Base-by-base conservation (phyloP, 768 basidiomycete species). In the Pulveroboletus sp. region DNA sequence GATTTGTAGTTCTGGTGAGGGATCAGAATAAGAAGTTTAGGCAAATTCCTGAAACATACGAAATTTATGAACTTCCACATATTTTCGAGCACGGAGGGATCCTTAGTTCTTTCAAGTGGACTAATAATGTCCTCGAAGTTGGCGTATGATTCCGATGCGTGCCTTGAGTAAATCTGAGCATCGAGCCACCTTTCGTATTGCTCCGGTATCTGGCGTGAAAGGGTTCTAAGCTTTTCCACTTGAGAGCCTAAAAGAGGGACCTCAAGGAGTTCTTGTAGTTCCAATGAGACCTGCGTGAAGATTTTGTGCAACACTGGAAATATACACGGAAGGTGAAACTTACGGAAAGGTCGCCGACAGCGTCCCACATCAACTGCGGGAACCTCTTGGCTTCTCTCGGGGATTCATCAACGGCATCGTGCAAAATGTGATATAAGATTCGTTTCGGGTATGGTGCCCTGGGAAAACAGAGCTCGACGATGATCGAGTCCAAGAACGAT, bases 401-500 rank as follows among this genome's bases (percentile, higher is more conserved):
- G 4, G 83, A 76, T 66, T 90, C 89, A 10, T 83, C 78, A 11
- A 86, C 72, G 9, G 85, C 82, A 38, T 91, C 87, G 45, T 76
- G 78, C 26, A 93, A 73, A 26, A 88, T 76, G 49, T 80, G 75
- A 57, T 80, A 81, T 24, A 93, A 63, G 38, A 90, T 72, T 44
- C 76, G 73, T 61, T 78, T 80, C 5, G 87, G 84, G 66, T 86
- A 87, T 0, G 74, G 72, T 3, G 82, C 82, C 41, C 73, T 70
- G 6, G 90, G 89, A 55, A 92, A 83, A 59, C 84, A 87, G 6
- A 93, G 68, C 62, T 93, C 90, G 51, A 92, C 79, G 53, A 93
- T 78, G 50, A 91, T 86, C 0, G 87, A 89, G 65, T 91, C 89
- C 43, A 91, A 67, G 69, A 89, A 90, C 4, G 90, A 92, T 57